Evolutionary conservation across 768 basidiomycete genomes (phyloP).

Genomic region (Artomyces pyxidatus): DNA sequence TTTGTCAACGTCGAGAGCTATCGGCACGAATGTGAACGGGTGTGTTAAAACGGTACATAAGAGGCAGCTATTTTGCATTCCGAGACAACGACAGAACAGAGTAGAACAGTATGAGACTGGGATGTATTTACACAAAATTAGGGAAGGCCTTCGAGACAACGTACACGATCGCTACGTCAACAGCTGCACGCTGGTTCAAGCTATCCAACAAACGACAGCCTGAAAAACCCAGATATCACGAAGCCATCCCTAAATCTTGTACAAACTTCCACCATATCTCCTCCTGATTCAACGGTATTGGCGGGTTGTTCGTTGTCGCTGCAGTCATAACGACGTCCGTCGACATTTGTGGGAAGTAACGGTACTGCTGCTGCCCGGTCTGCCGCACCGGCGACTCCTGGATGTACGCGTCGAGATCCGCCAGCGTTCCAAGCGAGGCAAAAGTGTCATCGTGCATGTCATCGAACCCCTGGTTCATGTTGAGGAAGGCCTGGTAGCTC

Average conservation of each 20-base stretch:
- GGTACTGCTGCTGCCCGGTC: background rate
- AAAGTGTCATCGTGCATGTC: background rate
- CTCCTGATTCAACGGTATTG: background rate
- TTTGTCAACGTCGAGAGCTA: too few relatives aligned
- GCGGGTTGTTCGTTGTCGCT: background rate
- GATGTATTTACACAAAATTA: too few relatives aligned
- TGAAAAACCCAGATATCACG: background rate
- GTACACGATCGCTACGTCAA: too few relatives aligned
- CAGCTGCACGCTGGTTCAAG: too few relatives aligned
- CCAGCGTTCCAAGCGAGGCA: background rate
- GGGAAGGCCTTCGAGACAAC: too few relatives aligned
- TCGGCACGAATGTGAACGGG: too few relatives aligned
- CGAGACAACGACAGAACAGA: too few relatives aligned
- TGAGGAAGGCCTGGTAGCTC: background rate
- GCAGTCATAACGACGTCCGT: background rate
- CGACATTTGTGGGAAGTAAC: background rate
- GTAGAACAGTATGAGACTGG: too few relatives aligned
- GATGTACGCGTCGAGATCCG: too few relatives aligned
- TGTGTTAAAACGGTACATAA: too few relatives aligned
- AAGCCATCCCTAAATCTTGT: background rate
- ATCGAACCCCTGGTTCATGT: background rate
- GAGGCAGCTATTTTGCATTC: too few relatives aligned
- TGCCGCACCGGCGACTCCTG: background rate
- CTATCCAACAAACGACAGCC: too few relatives aligned
- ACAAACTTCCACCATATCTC: background rate